Conservation (phyloP, 192 early-diverging fungal genomes). For the Bifiguratus adelaidae region DNA sequence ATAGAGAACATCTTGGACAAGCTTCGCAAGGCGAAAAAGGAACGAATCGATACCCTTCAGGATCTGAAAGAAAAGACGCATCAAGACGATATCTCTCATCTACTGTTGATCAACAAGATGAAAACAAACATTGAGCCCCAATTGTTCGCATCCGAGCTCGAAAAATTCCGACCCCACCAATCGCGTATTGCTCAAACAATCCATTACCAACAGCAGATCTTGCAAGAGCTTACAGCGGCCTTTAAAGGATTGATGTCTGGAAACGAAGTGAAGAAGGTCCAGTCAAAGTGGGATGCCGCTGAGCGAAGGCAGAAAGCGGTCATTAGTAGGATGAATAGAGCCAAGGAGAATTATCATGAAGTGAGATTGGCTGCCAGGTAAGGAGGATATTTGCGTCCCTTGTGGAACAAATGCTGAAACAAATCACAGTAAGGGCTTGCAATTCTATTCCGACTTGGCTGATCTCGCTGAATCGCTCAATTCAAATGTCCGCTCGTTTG, state of each 20-base stretch:
- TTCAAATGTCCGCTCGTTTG: constrained; percentile 45
- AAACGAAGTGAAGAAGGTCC: constrained; percentile 53
- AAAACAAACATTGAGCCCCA: constrained; percentile 71
- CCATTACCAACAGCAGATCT: constrained; percentile 59
- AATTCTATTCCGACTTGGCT: constrained; percentile 55
- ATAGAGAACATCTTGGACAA: constrained; percentile 52
- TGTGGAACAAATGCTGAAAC: neutral
- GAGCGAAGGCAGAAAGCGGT: constrained; percentile 51
- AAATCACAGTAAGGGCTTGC: constrained; percentile 40
- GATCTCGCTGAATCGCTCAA: constrained; percentile 43
- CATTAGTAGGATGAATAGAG: constrained; percentile 56
- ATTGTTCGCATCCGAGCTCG: constrained; percentile 83
- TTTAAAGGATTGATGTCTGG: constrained; percentile 69
- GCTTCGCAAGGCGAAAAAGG: constrained; percentile 57
- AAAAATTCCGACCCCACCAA: constrained; percentile 78
- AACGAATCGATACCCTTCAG: constrained; percentile 50
- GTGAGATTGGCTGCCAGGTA: constrained; percentile 41
- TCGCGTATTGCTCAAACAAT: constrained; percentile 63
- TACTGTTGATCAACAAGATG: constrained; percentile 65
- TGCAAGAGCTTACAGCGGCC: constrained; percentile 64
- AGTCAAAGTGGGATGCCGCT: constrained; percentile 53
- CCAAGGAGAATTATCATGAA: constrained; percentile 50
- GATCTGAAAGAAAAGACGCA: constrained; percentile 74
- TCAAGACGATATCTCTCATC: constrained; percentile 82
- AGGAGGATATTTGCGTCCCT: neutral